These are phyloP conservation scores for Termitomyces sp. DNA, from an alignment of 768 basidiomycete species.

Conservation along the genomic window DNA sequence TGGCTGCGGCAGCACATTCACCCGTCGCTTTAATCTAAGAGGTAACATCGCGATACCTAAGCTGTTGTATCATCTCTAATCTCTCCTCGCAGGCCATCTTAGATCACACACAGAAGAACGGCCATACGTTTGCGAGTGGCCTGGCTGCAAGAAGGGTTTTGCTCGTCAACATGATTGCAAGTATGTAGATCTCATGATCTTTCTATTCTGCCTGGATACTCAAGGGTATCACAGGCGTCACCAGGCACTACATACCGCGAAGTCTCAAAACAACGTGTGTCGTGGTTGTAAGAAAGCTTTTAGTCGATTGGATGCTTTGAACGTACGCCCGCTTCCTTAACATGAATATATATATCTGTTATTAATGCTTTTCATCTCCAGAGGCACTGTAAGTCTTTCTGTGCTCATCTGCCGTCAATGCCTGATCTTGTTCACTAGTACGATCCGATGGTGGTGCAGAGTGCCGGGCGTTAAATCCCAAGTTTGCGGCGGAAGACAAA, in stretches of 20 bases:
- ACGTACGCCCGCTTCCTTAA: conserved; percentile 53
- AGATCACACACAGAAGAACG: conserved; percentile 95
- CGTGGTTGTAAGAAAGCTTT: conserved; percentile 94
- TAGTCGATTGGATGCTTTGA: conserved; percentile 88
- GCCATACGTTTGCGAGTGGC: conserved; percentile 91
- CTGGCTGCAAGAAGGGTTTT: conserved; percentile 92
- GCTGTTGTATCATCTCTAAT: not conserved
- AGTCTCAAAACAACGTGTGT: conserved; percentile 81
- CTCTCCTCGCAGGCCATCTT: conserved; percentile 60
- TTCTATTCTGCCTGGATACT: not conserved
- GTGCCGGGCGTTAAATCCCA: conserved; percentile 48
- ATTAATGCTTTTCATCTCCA: conserved; percentile 25
- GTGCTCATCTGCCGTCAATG: conserved; percentile 9
- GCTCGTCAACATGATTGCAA: conserved; percentile 98
- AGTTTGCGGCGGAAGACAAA: conserved; percentile 24
- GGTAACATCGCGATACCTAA: conserved; percentile 35
- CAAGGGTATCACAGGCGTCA: conserved; percentile 55
- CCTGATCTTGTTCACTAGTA: conserved; percentile 40
- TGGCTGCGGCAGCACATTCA: conserved; percentile 96
- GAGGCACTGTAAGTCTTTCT: conserved; percentile 65
- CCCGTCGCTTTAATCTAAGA: conserved; percentile 83
- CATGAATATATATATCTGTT: conserved; percentile 13
- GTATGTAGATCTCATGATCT: conserved; percentile 37
- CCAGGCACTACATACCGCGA: conserved; percentile 82
- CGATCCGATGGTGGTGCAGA: conserved; percentile 84